phyloP scores from a whole-genome alignment of 1,139 yeast genomes.

The Entelexis paramagnoliae region DNA sequence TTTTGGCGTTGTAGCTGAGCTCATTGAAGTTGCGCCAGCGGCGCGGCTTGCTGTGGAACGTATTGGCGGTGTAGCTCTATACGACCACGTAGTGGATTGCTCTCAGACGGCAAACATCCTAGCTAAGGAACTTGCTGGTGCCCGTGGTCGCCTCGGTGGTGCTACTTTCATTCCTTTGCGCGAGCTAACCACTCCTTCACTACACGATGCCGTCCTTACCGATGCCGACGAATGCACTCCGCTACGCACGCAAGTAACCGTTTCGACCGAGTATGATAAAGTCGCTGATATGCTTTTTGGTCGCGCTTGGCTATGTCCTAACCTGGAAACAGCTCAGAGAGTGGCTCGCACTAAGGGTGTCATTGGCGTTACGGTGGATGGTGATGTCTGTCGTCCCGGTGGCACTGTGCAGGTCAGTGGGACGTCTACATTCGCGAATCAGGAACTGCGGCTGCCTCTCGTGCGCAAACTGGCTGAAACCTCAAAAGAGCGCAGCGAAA shows the following conservation, averaged over 20 bases:
- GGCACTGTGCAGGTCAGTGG: background rate
- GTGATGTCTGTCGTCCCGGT: slow-evolving; percentile 1
- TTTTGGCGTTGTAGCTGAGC: slow-evolving; percentile 76
- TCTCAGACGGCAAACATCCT: slow-evolving; percentile 73
- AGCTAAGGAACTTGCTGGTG: slow-evolving; percentile 57
- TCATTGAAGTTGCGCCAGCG: slow-evolving; percentile 69
- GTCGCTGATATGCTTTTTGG: slow-evolving; percentile 87
- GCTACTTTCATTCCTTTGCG: slow-evolving; percentile 87
- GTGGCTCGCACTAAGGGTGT: background rate
- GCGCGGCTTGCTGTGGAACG: slow-evolving; percentile 83
- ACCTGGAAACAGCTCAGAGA: slow-evolving; percentile 48
- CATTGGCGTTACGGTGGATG: background rate
- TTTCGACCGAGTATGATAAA: slow-evolving; percentile 32
- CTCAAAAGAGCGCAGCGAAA: background rate
- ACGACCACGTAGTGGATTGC: slow-evolving; percentile 80
- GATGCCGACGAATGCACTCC: slow-evolving; percentile 9
- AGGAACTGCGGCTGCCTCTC: background rate
- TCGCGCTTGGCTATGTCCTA: slow-evolving; percentile 63
- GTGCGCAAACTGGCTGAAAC: background rate
- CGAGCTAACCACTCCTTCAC: slow-evolving; percentile 30
- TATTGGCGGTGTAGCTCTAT: slow-evolving; percentile 75
- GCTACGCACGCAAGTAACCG: slow-evolving; percentile 5
- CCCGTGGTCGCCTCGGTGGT: slow-evolving; percentile 55
- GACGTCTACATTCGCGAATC: background rate
- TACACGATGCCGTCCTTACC: background rate